Evolutionary conservation across 2,329 filamentous ascomycete genomes (phyloP), one percentile per base, ranked within the genome.

Genomic region (Diaporthe ampelina): DNA sequence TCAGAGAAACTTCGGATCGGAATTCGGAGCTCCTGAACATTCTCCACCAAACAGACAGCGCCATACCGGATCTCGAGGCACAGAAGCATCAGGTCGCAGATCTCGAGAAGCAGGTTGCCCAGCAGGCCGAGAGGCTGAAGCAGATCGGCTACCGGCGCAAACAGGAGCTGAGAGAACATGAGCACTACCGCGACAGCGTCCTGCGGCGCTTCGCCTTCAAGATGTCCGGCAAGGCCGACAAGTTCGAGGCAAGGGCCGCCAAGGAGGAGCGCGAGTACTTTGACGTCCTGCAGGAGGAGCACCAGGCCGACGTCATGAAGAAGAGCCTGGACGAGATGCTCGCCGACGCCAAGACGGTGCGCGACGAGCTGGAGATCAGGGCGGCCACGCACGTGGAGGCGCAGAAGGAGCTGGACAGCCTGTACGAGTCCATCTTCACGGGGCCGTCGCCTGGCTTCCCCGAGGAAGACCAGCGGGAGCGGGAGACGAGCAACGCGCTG

Each of bases 231-330:
- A 86, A 86, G 75, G 83, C 84, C 56, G 86, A 85, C n/a, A 85
- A 85, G 68, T 89, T 88, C 76, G 81, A 83, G 21, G 83, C 84
- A n/a, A 84, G 83, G 67, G 86, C 88, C 19, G 84, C 85, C 65
- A 88, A 87, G 75, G 89, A 90, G 79, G 88, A 91, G 79, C 81
- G 82, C 57, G 88, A 90, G 76, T 91, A 90, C 79, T 84, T 89
- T 35, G 85, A 88, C 59, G 88, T 85, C 0, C 83, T 89, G 61
- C 86, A 89, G 74, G 80, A 85, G 40, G 83, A 87, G 73, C 83
- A 87, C 32, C 82, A 85, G 32, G 85, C 86, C 56, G 84, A 85
- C 59, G 83, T 86, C 52, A 78, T 84, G 65, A 83, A 86, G 50
- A 81, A 83, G 1, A 81, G 82, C 69, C 78, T 90, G 3, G 80